Percentiles rank a stretch among this genome's conserved stretches.
Evolutionary conservation across 805 yeast species (phyloP).

Genomic region (Wickerhamiella nectarea): DNA sequence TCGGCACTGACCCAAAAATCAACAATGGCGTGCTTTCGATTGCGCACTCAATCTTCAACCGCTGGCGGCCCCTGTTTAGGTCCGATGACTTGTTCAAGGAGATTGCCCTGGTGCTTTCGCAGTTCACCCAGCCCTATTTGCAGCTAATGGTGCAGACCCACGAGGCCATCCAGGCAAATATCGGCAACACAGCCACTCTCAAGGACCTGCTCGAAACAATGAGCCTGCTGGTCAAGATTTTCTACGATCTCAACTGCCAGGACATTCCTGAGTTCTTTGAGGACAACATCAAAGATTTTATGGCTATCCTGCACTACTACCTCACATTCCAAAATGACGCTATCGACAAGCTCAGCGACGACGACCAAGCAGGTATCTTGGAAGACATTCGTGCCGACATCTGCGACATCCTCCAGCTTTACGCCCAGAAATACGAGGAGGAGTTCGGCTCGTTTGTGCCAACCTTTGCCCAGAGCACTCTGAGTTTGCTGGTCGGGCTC

Average conservation of each 20-base stretch:
- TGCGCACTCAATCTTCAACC: constrained; percentile 88
- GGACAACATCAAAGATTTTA: constrained; percentile 64
- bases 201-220: constrained; percentile 37
- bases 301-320: constrained; percentile 74
- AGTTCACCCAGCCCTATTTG: constrained; percentile 70
- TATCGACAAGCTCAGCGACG: constrained; percentile 42
- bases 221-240: constrained; percentile 60
- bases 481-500: constrained; percentile 57
- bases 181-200: constrained; percentile 23
- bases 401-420: constrained; percentile 71
- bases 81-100: constrained; percentile 82
- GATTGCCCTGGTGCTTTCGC: constrained; percentile 72
- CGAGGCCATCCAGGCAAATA: constrained; percentile 35
- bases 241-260: constrained; percentile 90
- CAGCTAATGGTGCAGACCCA: constrained; percentile 53
- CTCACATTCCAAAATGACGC: constrained; percentile 46
- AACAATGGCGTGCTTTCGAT: constrained; percentile 81
- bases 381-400: constrained; percentile 68
- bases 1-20: constrained; percentile 36
- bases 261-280: constrained; percentile 97
- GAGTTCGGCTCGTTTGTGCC: constrained; percentile 66
- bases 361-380: constrained; percentile 52
- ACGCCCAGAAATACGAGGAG: constrained; percentile 84
- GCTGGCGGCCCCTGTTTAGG: constrained; percentile 92
- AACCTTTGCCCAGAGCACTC: constrained; percentile 65